These are phyloP conservation scores for Mycocentrospora acerina DNA, from an alignment of 2,329 filamentous ascomycete species.

Conservation along the genomic window DNA sequence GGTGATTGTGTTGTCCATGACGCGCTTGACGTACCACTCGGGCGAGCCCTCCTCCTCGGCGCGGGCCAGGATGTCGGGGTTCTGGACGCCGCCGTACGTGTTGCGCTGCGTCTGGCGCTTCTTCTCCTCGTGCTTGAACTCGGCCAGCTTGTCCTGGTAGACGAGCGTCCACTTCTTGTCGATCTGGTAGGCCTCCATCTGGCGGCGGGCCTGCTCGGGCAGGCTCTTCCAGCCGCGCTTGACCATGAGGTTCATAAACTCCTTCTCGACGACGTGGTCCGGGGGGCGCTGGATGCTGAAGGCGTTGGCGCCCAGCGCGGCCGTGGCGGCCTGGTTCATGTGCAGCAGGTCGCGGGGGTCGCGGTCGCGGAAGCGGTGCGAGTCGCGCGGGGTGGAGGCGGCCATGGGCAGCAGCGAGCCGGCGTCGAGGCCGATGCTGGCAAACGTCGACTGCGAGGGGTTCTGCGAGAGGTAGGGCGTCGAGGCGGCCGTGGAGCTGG, in stretches of 20 bases:
- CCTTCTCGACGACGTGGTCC: conserved; percentile 81
- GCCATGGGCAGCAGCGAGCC: conserved; percentile 43
- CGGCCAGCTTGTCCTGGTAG: conserved; percentile 89
- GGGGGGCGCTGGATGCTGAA: conserved; percentile 70
- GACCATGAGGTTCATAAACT: conserved; percentile 93
- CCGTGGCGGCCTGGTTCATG: conserved; percentile 45
- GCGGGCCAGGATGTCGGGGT: conserved; percentile 67
- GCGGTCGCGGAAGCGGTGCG: conserved; percentile 46
- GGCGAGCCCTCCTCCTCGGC: conserved; percentile 94
- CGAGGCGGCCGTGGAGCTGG: conserved; percentile 47
- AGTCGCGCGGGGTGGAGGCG: conserved; percentile 44
- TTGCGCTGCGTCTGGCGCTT: conserved; percentile 72
- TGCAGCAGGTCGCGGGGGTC: conserved; percentile 43
- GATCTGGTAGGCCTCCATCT: conserved; percentile 94
- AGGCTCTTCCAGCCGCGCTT: conserved; percentile 97
- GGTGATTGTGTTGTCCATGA: conserved; percentile 93
- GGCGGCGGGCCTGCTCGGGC: conserved; percentile 87
- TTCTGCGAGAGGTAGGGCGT: conserved; percentile 54
- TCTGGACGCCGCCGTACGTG: conserved; percentile 57
- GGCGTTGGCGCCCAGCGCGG: conserved; percentile 55
- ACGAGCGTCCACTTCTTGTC: conserved; percentile 98
- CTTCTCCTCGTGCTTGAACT: conserved; percentile 93
- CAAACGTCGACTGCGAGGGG: conserved; percentile 57
- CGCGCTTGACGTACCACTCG: conserved; percentile 96
- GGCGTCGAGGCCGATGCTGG: conserved; percentile 47